Base-by-base conservation (phyloP, 176 grass and related monocot species). In the Themeda triandra region DNA sequence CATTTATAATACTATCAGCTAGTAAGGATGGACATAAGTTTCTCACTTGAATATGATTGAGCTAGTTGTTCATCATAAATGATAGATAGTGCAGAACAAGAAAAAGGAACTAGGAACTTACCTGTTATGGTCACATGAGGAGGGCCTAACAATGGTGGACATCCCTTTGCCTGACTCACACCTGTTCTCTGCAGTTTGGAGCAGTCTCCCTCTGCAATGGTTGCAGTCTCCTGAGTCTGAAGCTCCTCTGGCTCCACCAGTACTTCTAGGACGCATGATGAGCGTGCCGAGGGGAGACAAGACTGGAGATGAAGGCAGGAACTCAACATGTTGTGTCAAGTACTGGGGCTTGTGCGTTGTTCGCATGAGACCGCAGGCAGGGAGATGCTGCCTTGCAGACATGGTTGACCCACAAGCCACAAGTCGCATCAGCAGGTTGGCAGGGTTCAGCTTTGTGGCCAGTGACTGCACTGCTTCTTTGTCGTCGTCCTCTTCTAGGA, bases 381-480 rank as follows among this genome's bases (percentile, higher is more conserved):
- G 80, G 21, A 93, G 81, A 75, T 87, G 82, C 60, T 87, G 86
- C 51, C 88, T 92, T 24, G 84, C 81, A 42, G 94, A 85, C 63
- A 91, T 73, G 25, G 84, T 65, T 1, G 63, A 30, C 6, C 91
- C 91, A 45, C 96, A 98, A 24, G 91, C 86, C 45, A 96, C 65
- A 32, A 96, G 72, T 45, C 94, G 83, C 80, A 88, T 82, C 46
- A 98, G 91, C 77, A 95, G 71, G 75, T 92, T 98, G 63, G 78
- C 70, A 5, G 93, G 86, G 87, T 92, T 98, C 76, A 95, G 45
- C 54, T 78, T 98, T 23, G 48, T 27, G 31, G 44, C 73, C 15
- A 73, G 63, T 41, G 95, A 83, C 35, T 79, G 80, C 49, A 71
- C 33, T 71, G 49, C 80, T 54, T 81, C 65, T 29, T 21, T 71